These are phyloP conservation scores for Paecilomyces dactylethromorphus DNA, from an alignment of 2,329 filamentous ascomycete genomes.

Conservation along the genomic window DNA sequence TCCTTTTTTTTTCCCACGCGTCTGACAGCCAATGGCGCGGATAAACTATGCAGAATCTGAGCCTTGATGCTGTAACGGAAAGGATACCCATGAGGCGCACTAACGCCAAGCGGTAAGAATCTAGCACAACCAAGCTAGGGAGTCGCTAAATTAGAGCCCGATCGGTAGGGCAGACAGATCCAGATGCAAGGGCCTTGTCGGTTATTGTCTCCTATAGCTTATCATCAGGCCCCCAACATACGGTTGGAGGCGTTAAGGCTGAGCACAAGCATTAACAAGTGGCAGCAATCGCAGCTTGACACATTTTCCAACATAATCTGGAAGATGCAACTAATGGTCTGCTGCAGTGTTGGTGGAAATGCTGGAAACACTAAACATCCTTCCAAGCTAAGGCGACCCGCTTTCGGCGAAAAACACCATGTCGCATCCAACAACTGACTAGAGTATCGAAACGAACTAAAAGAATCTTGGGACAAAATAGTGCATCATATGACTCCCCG, in stretches of 20 bases:
- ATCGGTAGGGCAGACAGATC: neutral
- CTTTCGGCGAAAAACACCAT: no score
- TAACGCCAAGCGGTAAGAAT: neutral
- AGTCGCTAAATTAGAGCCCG: neutral
- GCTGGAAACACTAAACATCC: neutral
- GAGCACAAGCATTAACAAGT: neutral
- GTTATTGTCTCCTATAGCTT: neutral
- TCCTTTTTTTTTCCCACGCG: neutral
- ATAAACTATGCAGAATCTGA: neutral
- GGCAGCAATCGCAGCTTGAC: neutral
- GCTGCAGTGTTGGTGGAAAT: neutral
- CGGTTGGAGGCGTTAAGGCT: neutral
- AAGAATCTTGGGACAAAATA: no score
- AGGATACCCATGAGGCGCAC: neutral
- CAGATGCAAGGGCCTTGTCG: neutral
- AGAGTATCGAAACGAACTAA: no score
- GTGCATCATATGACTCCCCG: no score
- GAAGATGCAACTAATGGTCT: neutral
- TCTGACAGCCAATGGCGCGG: neutral
- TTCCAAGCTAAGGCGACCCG: neutral
- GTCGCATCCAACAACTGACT: no score
- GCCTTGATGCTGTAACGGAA: neutral
- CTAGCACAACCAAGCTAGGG: neutral
- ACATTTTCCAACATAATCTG: neutral
- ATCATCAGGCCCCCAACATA: neutral